Percentiles rank a stretch among this genome's conserved stretches.
Evolutionary conservation across 106 monocot genomes (phyloP).

Genomic region (Narthecium ossifragum): DNA sequence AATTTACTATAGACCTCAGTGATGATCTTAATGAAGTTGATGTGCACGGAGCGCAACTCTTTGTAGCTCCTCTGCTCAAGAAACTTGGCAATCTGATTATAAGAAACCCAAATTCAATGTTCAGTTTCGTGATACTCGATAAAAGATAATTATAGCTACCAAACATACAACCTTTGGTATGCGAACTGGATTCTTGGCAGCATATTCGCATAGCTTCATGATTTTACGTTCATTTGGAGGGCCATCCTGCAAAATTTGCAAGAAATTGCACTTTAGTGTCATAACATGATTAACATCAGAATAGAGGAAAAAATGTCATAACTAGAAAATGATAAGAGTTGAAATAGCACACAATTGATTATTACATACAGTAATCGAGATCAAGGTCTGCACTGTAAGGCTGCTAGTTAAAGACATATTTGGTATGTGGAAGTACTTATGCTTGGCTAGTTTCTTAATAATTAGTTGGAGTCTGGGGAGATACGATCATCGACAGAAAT

Average conservation of each 20-base stretch:
- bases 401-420: no score
- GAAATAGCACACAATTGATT: no score
- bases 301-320: no score
- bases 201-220: slow-evolving; percentile 92
- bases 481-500: no score
- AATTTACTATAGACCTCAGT: slow-evolving; percentile 66
- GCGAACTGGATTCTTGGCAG: slow-evolving; percentile 78
- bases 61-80: slow-evolving; percentile 86
- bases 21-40: slow-evolving; percentile 62
- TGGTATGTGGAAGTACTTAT: no score
- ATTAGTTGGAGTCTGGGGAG: no score
- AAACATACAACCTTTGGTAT: slow-evolving; percentile 72
- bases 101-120: slow-evolving; percentile 3
- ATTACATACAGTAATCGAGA: no score
- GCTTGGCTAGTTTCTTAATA: no score
- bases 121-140: background rate
- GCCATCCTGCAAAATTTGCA: slow-evolving; percentile 56
- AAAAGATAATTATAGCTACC: slow-evolving; percentile 1
- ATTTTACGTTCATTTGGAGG: slow-evolving; percentile 86
- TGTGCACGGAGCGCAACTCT: slow-evolving; percentile 56
- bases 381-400: no score
- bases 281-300: no score
- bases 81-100: slow-evolving; percentile 71
- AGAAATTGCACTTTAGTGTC: no score
- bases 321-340: no score